These are phyloP conservation scores for Hericium coralloides DNA, from an alignment of 768 basidiomycete genomes.

Conservation along the genomic window DNA sequence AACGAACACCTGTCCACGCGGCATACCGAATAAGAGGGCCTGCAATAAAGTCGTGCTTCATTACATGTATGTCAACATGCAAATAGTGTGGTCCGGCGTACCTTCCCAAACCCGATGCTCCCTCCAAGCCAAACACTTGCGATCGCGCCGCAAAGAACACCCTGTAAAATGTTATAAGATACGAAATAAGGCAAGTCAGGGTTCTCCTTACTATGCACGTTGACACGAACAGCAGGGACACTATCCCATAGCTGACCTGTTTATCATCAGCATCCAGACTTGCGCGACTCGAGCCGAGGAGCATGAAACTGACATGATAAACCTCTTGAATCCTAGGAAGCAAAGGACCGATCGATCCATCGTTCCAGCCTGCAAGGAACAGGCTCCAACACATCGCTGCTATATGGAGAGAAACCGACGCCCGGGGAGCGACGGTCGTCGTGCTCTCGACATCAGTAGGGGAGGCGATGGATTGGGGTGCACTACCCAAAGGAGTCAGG, in stretches of 20 bases:
- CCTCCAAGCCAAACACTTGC: not conserved
- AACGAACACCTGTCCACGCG: not conserved
- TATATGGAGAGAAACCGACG: not conserved
- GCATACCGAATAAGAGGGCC: not conserved
- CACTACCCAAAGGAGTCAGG: not conserved
- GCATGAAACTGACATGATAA: conserved; percentile 26
- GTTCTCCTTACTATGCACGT: not conserved
- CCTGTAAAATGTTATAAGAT: not conserved
- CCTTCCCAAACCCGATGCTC: conserved; percentile 2
- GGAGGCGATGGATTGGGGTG: not conserved
- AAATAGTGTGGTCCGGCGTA: not conserved
- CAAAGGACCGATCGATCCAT: conserved; percentile 59
- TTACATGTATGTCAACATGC: not conserved
- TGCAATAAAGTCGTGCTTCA: not conserved
- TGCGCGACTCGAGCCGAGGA: not conserved
- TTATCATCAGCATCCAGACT: conserved; percentile 44
- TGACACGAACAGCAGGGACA: conserved; percentile 12
- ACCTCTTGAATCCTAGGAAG: conserved; percentile 60
- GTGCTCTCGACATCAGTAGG: not conserved
- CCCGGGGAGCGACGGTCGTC: not conserved
- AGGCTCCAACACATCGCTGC: not conserved
- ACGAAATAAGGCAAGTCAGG: not conserved
- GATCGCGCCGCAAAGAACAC: not conserved
- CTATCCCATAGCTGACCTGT: conserved; percentile 11
- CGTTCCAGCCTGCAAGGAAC: conserved; percentile 2